phyloP scores from a whole-genome alignment of 345 rosid species.

The Arabis hirsuta region DNA sequence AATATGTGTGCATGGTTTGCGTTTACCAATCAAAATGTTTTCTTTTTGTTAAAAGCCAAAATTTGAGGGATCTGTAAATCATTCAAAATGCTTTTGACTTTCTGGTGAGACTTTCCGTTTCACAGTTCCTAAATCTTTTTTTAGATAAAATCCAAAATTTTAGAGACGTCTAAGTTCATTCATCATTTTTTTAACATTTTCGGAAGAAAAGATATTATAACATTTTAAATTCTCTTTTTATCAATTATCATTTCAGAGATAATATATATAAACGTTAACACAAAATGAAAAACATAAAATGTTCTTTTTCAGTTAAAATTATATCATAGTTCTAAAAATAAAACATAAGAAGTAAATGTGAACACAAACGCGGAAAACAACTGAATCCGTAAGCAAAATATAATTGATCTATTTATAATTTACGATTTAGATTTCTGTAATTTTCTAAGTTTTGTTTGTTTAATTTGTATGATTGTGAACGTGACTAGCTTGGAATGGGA shows the following conservation, averaged over 20 bases:
- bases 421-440: neutral
- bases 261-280: neutral
- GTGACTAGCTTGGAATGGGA: constrained; percentile 91
- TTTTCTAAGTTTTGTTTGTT: too few relatives aligned
- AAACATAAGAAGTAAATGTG: neutral
- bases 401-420: neutral
- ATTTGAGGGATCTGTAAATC: too few relatives aligned
- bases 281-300: neutral
- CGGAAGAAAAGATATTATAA: too few relatives aligned
- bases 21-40: neutral
- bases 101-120: too few relatives aligned
- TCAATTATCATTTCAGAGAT: neutral
- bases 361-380: neutral
- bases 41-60: too few relatives aligned
- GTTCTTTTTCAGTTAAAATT: neutral
- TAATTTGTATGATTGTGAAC: neutral
- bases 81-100: too few relatives aligned
- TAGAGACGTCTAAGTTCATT: too few relatives aligned
- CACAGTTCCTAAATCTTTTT: too few relatives aligned
- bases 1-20: neutral
- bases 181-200: too few relatives aligned
- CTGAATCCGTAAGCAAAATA: neutral
- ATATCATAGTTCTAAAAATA: neutral
- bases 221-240: too few relatives aligned
- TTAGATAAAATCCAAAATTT: too few relatives aligned